phyloP scores from a whole-genome alignment of 2,329 filamentous ascomycete species.

The Xylariaceae sp. region DNA sequence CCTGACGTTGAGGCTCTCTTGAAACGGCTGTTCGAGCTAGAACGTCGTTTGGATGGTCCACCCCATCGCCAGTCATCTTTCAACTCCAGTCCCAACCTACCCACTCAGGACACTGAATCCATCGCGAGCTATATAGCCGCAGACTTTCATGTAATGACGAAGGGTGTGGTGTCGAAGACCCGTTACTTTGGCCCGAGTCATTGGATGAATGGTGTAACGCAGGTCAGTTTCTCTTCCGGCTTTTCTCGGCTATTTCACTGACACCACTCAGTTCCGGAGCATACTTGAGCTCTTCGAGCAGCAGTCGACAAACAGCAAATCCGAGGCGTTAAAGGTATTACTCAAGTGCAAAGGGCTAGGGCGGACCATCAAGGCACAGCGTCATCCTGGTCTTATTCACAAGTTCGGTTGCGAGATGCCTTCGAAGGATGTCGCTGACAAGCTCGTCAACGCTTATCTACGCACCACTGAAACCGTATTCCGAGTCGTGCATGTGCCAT shows the following conservation, averaged over 20 bases:
- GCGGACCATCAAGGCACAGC: slow-evolving; percentile 39
- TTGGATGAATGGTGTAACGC: slow-evolving; percentile 43
- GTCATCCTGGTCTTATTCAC: slow-evolving; percentile 33
- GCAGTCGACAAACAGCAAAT: slow-evolving; percentile 22
- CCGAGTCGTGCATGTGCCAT: slow-evolving; percentile 55
- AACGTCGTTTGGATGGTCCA: background rate
- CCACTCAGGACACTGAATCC: slow-evolving; percentile 10
- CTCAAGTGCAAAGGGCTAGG: slow-evolving; percentile 39
- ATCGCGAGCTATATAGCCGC: slow-evolving; percentile 19
- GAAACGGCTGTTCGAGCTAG: background rate
- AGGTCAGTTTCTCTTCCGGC: slow-evolving; percentile 32
- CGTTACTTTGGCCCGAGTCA: slow-evolving; percentile 48
- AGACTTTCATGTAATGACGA: slow-evolving; percentile 25
- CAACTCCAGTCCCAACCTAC: too few relatives aligned
- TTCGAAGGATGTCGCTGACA: slow-evolving; percentile 40
- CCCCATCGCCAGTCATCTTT: background rate
- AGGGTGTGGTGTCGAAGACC: slow-evolving; percentile 38
- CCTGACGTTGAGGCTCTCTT: background rate
- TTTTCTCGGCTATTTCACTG: background rate
- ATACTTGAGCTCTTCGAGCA: slow-evolving; percentile 25
- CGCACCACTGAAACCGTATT: slow-evolving; percentile 53
- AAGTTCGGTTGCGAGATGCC: slow-evolving; percentile 40
- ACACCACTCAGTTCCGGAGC: slow-evolving; percentile 17
- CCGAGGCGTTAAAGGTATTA: slow-evolving; percentile 32
- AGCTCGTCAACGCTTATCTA: slow-evolving; percentile 51